These are phyloP conservation scores for Ogataea allantospora DNA, from an alignment of 805 yeast species.

Conservation along the genomic window DNA sequence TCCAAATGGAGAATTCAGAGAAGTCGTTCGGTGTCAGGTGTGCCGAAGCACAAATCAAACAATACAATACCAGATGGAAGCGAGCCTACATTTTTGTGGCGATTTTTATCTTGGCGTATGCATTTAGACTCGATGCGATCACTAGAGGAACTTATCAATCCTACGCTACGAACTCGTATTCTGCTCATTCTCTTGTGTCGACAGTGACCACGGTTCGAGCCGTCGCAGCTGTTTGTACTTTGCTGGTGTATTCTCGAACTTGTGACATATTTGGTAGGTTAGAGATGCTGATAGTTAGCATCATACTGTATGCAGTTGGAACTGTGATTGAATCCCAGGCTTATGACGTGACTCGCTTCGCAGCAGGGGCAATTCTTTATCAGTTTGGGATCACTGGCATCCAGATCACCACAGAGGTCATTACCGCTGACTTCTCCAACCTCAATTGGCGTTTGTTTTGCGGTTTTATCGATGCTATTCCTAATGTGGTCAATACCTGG, in stretches of 20 bases:
- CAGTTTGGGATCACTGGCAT: conserved; percentile 63
- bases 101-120: conserved; percentile 2
- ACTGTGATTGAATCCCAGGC: conserved; percentile 55
- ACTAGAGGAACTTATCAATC: conserved; percentile 37
- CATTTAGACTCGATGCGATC: conserved; percentile 24
- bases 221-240: conserved; percentile 24
- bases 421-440: conserved; percentile 65
- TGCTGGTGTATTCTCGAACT: conserved; percentile 26
- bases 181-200: conserved; percentile 24
- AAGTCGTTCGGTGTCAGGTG: no score
- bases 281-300: conserved; percentile 41
- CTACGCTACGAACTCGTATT: conserved; percentile 29
- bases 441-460: conserved; percentile 38
- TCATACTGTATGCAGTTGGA: conserved; percentile 25
- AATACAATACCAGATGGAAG: no score
- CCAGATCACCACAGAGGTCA: conserved; percentile 51
- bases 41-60: no score
- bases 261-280: conserved; percentile 54
- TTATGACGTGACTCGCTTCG: conserved; percentile 53
- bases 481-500: conserved; percentile 43
- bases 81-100: no score
- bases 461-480: conserved; percentile 30
- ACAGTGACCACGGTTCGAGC: conserved; percentile 24
- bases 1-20: no score
- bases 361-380: conserved; percentile 62